These are phyloP conservation scores for Ustilago cynodontis DNA, from an alignment of 1,284 basidiomycete genomes.

Conservation along the genomic window DNA sequence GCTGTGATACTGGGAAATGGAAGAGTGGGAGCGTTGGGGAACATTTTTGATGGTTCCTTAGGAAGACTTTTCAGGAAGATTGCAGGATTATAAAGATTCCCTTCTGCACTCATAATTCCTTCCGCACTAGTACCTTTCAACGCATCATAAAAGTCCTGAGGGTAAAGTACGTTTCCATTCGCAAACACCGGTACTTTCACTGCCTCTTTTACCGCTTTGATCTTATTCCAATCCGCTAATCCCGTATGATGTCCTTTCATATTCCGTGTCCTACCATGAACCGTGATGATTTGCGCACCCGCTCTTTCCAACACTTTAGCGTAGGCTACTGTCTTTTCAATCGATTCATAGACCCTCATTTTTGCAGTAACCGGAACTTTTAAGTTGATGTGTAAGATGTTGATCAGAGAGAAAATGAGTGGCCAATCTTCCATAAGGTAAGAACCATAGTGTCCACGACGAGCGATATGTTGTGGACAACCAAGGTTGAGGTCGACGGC, in stretches of 20 bases:
- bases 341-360: conserved; percentile 87
- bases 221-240: conserved; percentile 84
- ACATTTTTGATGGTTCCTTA: conserved; percentile 23
- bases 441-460: conserved; percentile 85
- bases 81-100: conserved; percentile 91
- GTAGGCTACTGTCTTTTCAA: conserved; percentile 90
- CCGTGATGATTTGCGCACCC: conserved; percentile 93
- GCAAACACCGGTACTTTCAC: conserved; percentile 94
- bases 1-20: conserved; percentile 76
- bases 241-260: conserved; percentile 85
- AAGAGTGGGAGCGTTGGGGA: conserved; percentile 36
- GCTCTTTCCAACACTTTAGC: conserved; percentile 94
- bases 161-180: conserved; percentile 94
- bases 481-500: conserved; percentile 91
- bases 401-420: conserved; percentile 71
- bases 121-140: conserved; percentile 85
- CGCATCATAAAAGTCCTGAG: conserved; percentile 82
- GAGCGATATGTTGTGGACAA: conserved; percentile 95
- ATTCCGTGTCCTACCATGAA: conserved; percentile 90
- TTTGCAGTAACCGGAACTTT: conserved; percentile 93
- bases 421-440: conserved; percentile 97
- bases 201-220: conserved; percentile 85
- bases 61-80: conserved; percentile 74
- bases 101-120: conserved; percentile 95
- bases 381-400: conserved; percentile 78